Percentiles rank a stretch among this genome's conserved stretches.
phyloP scores from a whole-genome alignment of 768 basidiomycete genomes.

The Lactifluus subvellereus region DNA sequence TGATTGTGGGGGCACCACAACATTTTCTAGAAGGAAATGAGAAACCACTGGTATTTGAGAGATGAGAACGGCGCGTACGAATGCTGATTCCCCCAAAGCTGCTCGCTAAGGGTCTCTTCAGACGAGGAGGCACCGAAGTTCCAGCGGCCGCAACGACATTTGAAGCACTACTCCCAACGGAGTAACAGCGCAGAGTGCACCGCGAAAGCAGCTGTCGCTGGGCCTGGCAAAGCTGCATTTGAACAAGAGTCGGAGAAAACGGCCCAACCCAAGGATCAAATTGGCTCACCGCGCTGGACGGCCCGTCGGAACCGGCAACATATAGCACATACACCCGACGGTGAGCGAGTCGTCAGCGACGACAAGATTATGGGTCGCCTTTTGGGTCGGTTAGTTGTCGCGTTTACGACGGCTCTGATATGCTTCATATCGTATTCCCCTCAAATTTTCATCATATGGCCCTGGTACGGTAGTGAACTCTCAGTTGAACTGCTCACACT shows the following conservation, averaged over 20 bases:
- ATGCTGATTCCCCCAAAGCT: slow-evolving; percentile 21
- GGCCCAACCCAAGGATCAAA: background rate
- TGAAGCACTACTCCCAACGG: background rate
- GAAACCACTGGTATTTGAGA: background rate
- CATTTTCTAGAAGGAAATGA: slow-evolving; percentile 12
- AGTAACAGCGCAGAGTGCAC: slow-evolving; percentile 8
- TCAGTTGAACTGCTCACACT: slow-evolving; percentile 70
- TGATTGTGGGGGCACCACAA: background rate
- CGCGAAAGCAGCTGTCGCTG: slow-evolving; percentile 12
- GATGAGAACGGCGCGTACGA: background rate
- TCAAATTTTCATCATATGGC: slow-evolving; percentile 87
- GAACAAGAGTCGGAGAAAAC: background rate
- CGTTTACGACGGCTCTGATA: slow-evolving; percentile 65
- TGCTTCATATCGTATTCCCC: slow-evolving; percentile 85
- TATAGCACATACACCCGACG: no score
- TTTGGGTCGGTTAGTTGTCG: slow-evolving; percentile 58
- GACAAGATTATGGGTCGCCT: slow-evolving; percentile 37
- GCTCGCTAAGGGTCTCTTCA: slow-evolving; percentile 12
- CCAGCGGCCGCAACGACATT: background rate
- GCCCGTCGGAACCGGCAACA: background rate
- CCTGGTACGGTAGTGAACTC: slow-evolving; percentile 79
- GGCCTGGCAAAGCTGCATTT: slow-evolving; percentile 11
- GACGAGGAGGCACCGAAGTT: background rate
- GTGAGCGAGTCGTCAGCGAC: no score
- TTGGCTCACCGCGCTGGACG: background rate